phyloP scores from a whole-genome alignment of 768 basidiomycete genomes.

The Leucosporidium scottii region DNA sequence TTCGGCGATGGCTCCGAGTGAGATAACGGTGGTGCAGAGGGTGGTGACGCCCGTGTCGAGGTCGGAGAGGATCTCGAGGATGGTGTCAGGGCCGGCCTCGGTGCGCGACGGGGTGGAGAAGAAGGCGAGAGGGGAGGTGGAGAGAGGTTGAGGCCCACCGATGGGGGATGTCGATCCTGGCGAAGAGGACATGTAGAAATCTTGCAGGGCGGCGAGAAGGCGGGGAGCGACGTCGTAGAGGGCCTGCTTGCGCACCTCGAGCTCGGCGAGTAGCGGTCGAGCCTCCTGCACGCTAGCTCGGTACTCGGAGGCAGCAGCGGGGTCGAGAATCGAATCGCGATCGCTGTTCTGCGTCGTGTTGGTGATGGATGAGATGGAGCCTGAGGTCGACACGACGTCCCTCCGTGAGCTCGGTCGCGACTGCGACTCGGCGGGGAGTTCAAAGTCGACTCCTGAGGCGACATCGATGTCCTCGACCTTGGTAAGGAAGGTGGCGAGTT shows the following conservation, averaged over 20 bases:
- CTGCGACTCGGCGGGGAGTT: neutral
- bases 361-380: neutral
- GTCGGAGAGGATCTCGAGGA: slow-evolving; percentile 8
- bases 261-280: slow-evolving; percentile 57
- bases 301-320: slow-evolving; percentile 40
- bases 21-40: slow-evolving; percentile 17
- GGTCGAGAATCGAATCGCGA: neutral
- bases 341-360: neutral
- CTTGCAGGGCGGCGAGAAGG: slow-evolving; percentile 57
- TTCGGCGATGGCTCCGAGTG: slow-evolving; percentile 23
- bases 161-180: neutral
- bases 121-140: slow-evolving; percentile 16
- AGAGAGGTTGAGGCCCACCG: slow-evolving; percentile 6
- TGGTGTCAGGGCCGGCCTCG: neutral
- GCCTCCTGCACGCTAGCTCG: slow-evolving; percentile 64
- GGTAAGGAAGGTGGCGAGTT: slow-evolving; percentile 55
- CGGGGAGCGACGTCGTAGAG: slow-evolving; percentile 64
- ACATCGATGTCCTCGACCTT: slow-evolving; percentile 66
- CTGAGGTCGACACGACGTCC: neutral
- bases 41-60: slow-evolving; percentile 5
- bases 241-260: slow-evolving; percentile 65
- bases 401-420: neutral
- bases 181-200: slow-evolving; percentile 36
- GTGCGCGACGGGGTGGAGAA: neutral
- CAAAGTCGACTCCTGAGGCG: slow-evolving; percentile 70